phyloP scores from a whole-genome alignment of 371 early-diverging fungal genomes.

The Mucor velutinosus region DNA sequence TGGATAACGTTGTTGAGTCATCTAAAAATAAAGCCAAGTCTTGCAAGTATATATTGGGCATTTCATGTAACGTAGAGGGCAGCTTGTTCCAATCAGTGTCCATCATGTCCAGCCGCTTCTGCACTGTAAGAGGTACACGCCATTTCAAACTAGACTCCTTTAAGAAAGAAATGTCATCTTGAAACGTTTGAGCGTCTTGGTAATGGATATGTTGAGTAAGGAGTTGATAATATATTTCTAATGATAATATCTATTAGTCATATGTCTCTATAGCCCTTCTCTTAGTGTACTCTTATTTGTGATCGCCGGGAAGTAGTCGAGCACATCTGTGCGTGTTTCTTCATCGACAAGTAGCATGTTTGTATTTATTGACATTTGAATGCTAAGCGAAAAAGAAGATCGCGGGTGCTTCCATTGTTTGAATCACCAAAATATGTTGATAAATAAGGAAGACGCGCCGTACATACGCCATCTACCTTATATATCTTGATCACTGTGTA shows the following conservation, averaged over 20 bases:
- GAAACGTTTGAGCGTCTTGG: background rate
- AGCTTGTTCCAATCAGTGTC: constrained; percentile 6
- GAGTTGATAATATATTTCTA: background rate
- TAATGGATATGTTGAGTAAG: background rate
- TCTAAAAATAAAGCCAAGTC: background rate
- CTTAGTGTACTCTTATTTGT: background rate
- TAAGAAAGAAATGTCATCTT: background rate
- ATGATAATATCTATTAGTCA: background rate
- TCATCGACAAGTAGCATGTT: background rate
- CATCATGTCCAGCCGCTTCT: constrained; percentile 6
- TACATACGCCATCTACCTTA: background rate
- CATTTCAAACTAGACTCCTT: constrained; percentile 2
- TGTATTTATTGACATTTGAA: background rate
- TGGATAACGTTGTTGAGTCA: background rate
- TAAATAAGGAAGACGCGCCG: background rate
- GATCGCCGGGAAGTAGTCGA: constrained; percentile 8
- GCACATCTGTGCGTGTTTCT: constrained; percentile 11
- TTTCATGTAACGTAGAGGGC: background rate
- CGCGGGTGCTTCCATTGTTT: background rate
- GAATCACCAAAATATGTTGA: background rate
- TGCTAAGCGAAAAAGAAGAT: background rate
- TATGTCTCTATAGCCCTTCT: background rate
- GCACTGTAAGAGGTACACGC: constrained; percentile 2
- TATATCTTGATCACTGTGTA: no score
- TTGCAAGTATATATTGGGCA: constrained; percentile 1